These are phyloP conservation scores for Chaetoscypha palmicola DNA, from an alignment of 2,329 filamentous ascomycete species.

Conservation along the genomic window DNA sequence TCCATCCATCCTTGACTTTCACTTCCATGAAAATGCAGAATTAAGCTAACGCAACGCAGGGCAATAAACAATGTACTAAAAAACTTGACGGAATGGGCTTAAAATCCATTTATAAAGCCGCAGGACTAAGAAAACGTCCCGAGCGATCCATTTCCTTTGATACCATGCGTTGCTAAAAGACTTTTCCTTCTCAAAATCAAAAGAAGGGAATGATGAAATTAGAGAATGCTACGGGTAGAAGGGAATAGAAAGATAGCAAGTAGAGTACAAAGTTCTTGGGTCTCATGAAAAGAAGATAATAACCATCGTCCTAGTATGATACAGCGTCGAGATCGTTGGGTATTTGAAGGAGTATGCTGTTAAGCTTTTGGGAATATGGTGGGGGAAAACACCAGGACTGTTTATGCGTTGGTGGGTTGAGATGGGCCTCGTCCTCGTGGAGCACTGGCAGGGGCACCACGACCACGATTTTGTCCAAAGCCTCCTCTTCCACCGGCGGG, in stretches of 20 bases:
- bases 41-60: too few species aligned
- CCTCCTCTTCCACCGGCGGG: conserved; percentile 24
- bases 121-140: conserved; percentile 1
- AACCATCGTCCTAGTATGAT: conserved; percentile 16
- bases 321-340: conserved; percentile 17
- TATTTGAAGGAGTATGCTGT: conserved; percentile 7
- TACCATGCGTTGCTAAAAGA: conserved; percentile 10
- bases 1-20: too few species aligned
- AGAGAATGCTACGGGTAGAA: conserved; percentile 11
- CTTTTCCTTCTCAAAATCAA: conserved; percentile 12
- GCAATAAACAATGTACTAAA: too few species aligned
- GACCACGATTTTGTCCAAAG: conserved; percentile 50
- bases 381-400: background rate
- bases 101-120: too few species aligned
- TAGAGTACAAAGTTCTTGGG: conserved; percentile 19
- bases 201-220: conserved; percentile 8
- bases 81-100: too few species aligned
- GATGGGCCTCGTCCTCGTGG: conserved; percentile 51
- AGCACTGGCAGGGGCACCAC: conserved; percentile 48
- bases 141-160: conserved; percentile 12
- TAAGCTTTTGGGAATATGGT: conserved; percentile 11
- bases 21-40: too few species aligned
- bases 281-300: conserved; percentile 11
- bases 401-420: conserved; percentile 21
- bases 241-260: conserved; percentile 9